Evolutionary conservation across 352 stramenopile genomes (phyloP), one percentile per base, ranked within the genome.

Genomic region (Globisporangium splendens): DNA sequence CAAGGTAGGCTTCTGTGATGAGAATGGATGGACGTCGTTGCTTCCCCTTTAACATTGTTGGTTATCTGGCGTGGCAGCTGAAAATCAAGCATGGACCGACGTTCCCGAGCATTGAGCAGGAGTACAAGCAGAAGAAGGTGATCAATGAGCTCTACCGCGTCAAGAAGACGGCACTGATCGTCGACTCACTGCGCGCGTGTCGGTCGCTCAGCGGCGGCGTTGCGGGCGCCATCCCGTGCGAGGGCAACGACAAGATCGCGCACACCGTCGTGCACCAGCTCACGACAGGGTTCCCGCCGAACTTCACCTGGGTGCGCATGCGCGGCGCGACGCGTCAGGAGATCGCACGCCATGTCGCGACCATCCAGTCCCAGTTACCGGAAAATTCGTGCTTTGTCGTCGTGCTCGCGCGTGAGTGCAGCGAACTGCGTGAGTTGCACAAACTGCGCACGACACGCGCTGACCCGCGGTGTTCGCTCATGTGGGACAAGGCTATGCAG

Each of bases 141-240:
- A 75, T 95, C 21, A 78, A 77, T 48, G 85, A 93, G 65, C 78
- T 95, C 50, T 70, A 66, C 10, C 55, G 63, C 21, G 62, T 69
- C 38, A 93, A 93, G 56, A 95, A 93, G 56, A 91, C 85, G 21
- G 80, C 79, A 17, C 59, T 95, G 24, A 77, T 95, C 57, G 76
- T 93, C 11, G 85, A 95, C 52, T 77, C 73, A n/a, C 62, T 75
- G 58, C 72, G 77, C 17, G 67, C 79, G 3, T 88, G 83, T 48
- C 76, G 85, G 20, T 78, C 80, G 13, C 66, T 95, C 3, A 83
- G 77, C 42, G 78, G 69, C 3, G 81, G 80, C 21, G 72, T 83
- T 7, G 83, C 82, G 13, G 84, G 75, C 42, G 75, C 76, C 39
- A 80, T 95, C 53, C 71, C 79, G 13, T 76, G 70, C 14, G 78